Evolutionary conservation across 176 grass and related monocot species (phyloP).

Genomic region (Alloteropsis semialata): DNA sequence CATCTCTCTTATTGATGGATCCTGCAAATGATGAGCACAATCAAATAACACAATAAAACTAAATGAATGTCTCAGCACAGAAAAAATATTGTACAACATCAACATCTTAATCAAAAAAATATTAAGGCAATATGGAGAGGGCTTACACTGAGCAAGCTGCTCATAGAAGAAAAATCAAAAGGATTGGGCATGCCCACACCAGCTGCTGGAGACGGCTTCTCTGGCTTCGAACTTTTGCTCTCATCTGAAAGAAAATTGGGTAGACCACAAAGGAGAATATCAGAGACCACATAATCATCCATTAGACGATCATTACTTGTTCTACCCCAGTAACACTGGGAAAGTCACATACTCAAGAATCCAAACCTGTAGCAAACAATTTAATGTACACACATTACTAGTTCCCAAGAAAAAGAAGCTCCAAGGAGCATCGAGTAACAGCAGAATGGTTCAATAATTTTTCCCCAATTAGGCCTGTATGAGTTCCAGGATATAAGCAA

Average conservation of each 20-base stretch:
- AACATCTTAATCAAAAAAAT: neutral
- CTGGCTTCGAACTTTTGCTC: conserved; percentile 52
- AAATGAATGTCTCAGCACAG: neutral
- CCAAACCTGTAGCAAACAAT: neutral
- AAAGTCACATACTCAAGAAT: neutral
- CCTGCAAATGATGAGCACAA: conserved; percentile 47
- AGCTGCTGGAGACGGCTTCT: conserved; percentile 38
- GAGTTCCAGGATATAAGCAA: neutral
- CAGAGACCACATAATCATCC: neutral
- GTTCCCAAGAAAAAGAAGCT: neutral
- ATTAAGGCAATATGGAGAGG: neutral
- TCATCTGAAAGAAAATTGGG: conserved; percentile 41
- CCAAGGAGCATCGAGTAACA: neutral
- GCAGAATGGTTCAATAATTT: neutral
- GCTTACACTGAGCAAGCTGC: conserved; percentile 69
- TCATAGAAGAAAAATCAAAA: conserved; percentile 83
- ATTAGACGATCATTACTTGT: neutral
- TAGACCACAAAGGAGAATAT: neutral
- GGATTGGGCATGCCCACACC: conserved; percentile 50
- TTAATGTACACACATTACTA: neutral
- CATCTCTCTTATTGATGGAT: conserved; percentile 92
- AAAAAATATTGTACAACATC: neutral
- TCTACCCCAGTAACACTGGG: neutral
- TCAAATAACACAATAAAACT: neutral
- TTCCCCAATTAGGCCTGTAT: neutral